These are phyloP conservation scores for Fomitopsis betulina DNA, from an alignment of 1,284 basidiomycete genomes.

Conservation along the genomic window DNA sequence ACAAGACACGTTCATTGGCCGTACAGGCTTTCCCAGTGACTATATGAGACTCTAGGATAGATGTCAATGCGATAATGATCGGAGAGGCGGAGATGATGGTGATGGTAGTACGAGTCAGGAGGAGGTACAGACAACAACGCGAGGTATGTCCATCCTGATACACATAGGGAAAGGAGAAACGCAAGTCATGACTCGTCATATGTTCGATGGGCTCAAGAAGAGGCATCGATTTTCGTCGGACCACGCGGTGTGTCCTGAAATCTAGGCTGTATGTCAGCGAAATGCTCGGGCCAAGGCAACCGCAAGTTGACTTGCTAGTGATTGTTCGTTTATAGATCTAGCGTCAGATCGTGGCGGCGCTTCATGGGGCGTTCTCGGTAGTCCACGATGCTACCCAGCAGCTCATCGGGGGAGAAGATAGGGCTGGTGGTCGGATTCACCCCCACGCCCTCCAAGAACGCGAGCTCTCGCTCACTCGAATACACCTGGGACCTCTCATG, in stretches of 20 bases:
- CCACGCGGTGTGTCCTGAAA: background rate
- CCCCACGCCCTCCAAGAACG: background rate
- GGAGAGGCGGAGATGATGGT: background rate
- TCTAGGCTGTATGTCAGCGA: background rate
- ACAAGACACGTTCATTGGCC: background rate
- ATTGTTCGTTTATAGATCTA: background rate
- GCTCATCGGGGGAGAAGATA: background rate
- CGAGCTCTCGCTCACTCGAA: background rate
- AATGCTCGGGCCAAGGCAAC: background rate
- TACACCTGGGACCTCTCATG: background rate
- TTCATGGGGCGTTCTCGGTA: background rate
- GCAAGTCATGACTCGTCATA: background rate
- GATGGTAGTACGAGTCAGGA: background rate
- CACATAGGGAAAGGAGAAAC: background rate
- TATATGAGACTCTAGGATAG: background rate
- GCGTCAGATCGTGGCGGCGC: slow-evolving; percentile 3
- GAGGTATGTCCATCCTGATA: background rate
- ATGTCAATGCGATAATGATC: background rate
- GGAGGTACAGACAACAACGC: too few relatives aligned
- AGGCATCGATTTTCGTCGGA: background rate
- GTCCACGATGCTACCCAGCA: background rate
- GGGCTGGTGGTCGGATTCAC: background rate
- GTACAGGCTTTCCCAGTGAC: background rate
- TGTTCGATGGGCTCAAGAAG: background rate
- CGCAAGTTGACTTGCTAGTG: background rate